Evolutionary conservation across 768 basidiomycete species (phyloP), one percentile per base, ranked within the genome.

Genomic region (Cystofilobasidium ferigula): DNA sequence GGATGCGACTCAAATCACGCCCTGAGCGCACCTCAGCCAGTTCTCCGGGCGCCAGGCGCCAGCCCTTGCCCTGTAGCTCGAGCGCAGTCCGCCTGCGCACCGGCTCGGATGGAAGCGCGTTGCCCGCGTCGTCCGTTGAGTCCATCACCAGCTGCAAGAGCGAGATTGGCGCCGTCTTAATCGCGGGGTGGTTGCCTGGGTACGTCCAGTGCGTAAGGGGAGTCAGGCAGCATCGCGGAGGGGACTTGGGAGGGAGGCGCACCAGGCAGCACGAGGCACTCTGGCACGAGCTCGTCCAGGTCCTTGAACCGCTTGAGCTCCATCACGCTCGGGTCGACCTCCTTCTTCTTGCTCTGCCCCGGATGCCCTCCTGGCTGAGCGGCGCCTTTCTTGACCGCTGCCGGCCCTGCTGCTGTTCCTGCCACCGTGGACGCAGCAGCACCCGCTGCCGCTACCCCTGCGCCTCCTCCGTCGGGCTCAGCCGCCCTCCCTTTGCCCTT

Each of bases 271-370:
- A 68, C 67, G 7, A 68, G 61, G 32, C 61, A 62, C 47, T 68
- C 67, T 24, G 38, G 53, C 6, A 68, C 67, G 24, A 68, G 62
- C 34, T 68, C 67, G 22, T 62, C 67, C 18, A 40, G 58, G 24
- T 62, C 62, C 45, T 59, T 63, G 61, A 68, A 62, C 57, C 51
- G 48, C 62, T 68, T 68, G 16, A 68, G 35, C 4, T 63, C 67
- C 48, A 63, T 62, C 10, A 68, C 56, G 22, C 32, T 57, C 35
- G 34, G 35, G 51, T 54, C 51, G 32, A 28, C 40, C 60, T 67
- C 60, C 53, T 57, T 61, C 1, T 30, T 34, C 48, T 30, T 43
- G 26, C 38, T n/a, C n/a, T n/a, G n/a, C n/a, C n/a, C n/a, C n/a
- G n/a, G n/a, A n/a, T n/a, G n/a, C n/a, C n/a, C n/a, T n/a, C n/a